A percentile compares a stretch with the other conserved stretches of the same genome.
Evolutionary conservation across 768 basidiomycete genomes (phyloP).

Genomic region (Leccinellum rugosiceps): DNA sequence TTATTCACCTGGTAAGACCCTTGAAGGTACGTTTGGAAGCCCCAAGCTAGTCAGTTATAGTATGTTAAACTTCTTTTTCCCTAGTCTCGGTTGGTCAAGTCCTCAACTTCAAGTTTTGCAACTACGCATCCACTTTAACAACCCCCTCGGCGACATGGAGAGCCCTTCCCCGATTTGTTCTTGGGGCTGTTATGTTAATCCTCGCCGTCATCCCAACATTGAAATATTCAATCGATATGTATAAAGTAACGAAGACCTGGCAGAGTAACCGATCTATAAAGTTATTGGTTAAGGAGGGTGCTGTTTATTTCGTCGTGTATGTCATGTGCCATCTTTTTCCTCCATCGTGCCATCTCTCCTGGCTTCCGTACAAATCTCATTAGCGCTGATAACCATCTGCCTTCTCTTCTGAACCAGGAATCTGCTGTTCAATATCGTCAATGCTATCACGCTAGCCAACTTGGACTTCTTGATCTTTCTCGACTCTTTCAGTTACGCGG

Average conservation of each 20-base stretch:
- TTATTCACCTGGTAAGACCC: not conserved
- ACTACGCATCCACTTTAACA: not conserved
- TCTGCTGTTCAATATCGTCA: not conserved
- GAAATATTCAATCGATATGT: not conserved
- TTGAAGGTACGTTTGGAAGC: not conserved
- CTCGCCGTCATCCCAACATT: not conserved
- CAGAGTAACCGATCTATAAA: not conserved
- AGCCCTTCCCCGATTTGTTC: not conserved
- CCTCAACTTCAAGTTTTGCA: not conserved
- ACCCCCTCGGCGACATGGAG: not conserved
- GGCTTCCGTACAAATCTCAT: not conserved
- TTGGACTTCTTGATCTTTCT: not conserved
- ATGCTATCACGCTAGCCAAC: not conserved
- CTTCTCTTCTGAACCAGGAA: not conserved
- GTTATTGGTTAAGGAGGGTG: not conserved
- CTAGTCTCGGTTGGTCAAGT: not conserved
- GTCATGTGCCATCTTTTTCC: not conserved
- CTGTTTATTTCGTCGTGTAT: not conserved
- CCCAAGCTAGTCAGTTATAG: not conserved
- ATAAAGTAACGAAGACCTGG: not conserved
- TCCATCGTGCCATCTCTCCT: too few species aligned
- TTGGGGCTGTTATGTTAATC: not conserved
- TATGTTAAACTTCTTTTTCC: not conserved
- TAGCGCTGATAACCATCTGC: not conserved
- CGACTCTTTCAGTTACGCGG: not conserved